phyloP scores from a whole-genome alignment of 176 grass and related monocot genomes.

The Aegilops longissima region DNA sequence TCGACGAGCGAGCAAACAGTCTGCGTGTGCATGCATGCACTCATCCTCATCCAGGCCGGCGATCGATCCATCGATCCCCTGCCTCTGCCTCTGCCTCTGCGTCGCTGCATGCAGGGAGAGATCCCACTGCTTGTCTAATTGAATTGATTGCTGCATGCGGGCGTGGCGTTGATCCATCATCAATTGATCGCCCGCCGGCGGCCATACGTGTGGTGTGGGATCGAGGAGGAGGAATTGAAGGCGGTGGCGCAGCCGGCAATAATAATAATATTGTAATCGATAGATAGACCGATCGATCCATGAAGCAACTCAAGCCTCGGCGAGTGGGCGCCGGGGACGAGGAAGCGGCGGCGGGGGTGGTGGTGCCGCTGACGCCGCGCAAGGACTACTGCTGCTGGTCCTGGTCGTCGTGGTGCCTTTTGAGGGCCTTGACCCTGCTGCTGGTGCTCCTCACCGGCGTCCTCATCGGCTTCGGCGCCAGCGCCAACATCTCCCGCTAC shows the following conservation, averaged over 20 bases:
- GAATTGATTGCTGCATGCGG: too few species aligned
- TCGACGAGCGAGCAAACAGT: too few species aligned
- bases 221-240: too few species aligned
- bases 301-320: constrained; percentile 41
- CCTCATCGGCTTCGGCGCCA: constrained; percentile 40
- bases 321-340: constrained; percentile 13
- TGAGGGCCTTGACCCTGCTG: constrained; percentile 33
- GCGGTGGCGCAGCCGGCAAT: too few species aligned
- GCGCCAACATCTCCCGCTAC: constrained; percentile 31
- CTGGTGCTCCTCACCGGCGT: constrained; percentile 47
- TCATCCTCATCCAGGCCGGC: background rate
- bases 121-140: background rate
- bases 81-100: too few species aligned
- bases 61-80: too few species aligned
- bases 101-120: background rate
- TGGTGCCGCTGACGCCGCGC: constrained; percentile 22
- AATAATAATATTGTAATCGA: too few species aligned
- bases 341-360: constrained; percentile 11
- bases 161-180: too few species aligned
- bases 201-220: too few species aligned
- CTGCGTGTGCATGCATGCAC: background rate
- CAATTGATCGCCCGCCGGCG: too few species aligned
- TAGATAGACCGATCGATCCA: background rate
- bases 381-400: constrained; percentile 51
- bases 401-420: constrained; percentile 27